Conservation (phyloP, 768 basidiomycete species). For the Boletus reticulatus region DNA sequence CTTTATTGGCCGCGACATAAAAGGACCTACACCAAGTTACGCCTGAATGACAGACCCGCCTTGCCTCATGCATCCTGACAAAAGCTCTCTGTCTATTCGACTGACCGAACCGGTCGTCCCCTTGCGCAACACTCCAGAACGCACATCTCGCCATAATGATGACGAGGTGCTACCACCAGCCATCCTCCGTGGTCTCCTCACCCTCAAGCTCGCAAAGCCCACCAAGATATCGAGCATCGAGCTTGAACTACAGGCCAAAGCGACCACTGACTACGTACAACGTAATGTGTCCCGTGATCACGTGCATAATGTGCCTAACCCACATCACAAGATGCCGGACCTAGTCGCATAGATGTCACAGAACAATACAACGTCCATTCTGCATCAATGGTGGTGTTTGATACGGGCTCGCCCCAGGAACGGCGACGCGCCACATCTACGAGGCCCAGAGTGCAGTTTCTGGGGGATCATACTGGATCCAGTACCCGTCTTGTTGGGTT, state of each 20-base stretch:
- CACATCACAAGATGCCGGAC: constrained; percentile 53
- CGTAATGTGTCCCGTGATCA: constrained; percentile 44
- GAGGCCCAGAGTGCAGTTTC: constrained; percentile 15
- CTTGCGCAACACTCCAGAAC: constrained; percentile 47
- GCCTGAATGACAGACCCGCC: not conserved
- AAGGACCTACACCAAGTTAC: not conserved
- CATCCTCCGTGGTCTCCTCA: constrained; percentile 63
- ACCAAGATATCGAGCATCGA: constrained; percentile 86
- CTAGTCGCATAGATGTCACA: constrained; percentile 67
- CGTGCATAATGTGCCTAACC: not conserved
- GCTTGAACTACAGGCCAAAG: constrained; percentile 71
- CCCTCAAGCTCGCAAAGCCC: constrained; percentile 66
- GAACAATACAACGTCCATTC: constrained; percentile 79
- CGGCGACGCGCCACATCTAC: constrained; percentile 11
- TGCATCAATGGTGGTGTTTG: constrained; percentile 70
- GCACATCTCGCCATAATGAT: constrained; percentile 18
- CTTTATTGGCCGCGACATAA: not conserved
- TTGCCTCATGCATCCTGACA: constrained; percentile 21
- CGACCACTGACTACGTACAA: constrained; percentile 80
- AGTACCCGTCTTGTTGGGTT: not conserved
- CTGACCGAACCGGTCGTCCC: constrained; percentile 76
- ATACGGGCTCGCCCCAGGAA: constrained; percentile 45
- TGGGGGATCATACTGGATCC: not conserved
- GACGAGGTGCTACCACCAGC: constrained; percentile 51
- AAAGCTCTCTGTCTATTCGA: constrained; percentile 51